phyloP scores from a whole-genome alignment of 2,329 filamentous ascomycete genomes.

The Boeremia lycopersici region DNA sequence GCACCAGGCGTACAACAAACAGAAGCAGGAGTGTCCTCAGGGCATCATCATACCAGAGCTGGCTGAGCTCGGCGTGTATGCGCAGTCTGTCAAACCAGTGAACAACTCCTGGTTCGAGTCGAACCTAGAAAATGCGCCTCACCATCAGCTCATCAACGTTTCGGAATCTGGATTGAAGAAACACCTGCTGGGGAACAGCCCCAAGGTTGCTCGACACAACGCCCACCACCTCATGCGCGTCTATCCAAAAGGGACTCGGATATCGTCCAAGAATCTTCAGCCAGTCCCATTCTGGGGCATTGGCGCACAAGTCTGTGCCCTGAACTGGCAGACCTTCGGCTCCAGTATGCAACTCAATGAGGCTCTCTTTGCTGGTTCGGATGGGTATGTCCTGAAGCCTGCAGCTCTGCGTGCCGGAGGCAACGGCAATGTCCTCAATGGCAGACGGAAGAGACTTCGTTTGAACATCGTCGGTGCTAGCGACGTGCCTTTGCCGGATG shows the following conservation, averaged over 20 bases:
- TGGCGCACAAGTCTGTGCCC: constrained; percentile 71
- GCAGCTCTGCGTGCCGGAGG: constrained; percentile 63
- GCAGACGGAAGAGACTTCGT: constrained; percentile 56
- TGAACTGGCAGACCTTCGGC: constrained; percentile 74
- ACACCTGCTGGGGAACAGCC: constrained; percentile 56
- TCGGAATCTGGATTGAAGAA: constrained; percentile 65
- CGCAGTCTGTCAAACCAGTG: constrained; percentile 70
- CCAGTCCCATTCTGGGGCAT: constrained; percentile 70
- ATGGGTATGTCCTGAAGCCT: constrained; percentile 71
- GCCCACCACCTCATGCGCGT: constrained; percentile 71
- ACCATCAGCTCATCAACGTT: constrained; percentile 72
- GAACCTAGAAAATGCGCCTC: constrained; percentile 56
- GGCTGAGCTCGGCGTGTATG: constrained; percentile 70
- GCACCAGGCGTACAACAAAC: constrained; percentile 59
- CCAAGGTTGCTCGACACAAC: constrained; percentile 65
- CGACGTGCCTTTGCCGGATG: constrained; percentile 62
- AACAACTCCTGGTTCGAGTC: constrained; percentile 70
- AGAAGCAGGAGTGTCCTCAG: constrained; percentile 56
- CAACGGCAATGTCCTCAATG: constrained; percentile 55
- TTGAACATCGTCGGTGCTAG: constrained; percentile 68
- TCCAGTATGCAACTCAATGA: constrained; percentile 71
- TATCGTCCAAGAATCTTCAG: constrained; percentile 68
- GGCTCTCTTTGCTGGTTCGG: constrained; percentile 68
- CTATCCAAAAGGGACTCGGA: constrained; percentile 71
- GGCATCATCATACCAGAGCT: constrained; percentile 67